Conservation (phyloP, 1,139 yeast species). For the Nakaseomyces nivariensis region DNA sequence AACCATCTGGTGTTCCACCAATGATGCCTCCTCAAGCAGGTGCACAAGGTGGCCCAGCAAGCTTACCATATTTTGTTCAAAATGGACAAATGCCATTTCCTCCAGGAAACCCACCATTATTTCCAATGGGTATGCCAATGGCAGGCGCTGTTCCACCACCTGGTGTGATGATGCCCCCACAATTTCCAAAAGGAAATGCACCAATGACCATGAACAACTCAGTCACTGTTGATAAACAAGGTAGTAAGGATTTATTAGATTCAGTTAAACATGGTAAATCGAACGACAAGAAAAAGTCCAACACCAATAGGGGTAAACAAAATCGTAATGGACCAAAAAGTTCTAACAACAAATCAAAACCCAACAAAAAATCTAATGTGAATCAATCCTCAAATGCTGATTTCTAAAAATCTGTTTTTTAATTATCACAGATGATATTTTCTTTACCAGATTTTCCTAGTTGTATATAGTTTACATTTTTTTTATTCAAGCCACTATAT, state of each 20-base stretch:
- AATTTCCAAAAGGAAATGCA: neutral
- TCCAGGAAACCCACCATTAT: slow-evolving; percentile 16
- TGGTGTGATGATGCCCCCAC: slow-evolving; percentile 13
- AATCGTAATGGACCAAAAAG: neutral
- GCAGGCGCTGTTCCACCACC: slow-evolving; percentile 21
- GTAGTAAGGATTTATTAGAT: slow-evolving; percentile 8
- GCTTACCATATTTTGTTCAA: slow-evolving; percentile 22
- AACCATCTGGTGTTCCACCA: slow-evolving; percentile 8
- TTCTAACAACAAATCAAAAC: neutral
- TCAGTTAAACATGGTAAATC: neutral
- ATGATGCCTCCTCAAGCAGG: slow-evolving; percentile 1
- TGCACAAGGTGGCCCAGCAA: slow-evolving; percentile 9
- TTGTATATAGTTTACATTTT: no score
- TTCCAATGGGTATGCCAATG: slow-evolving; percentile 17
- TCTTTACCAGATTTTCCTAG: no score
- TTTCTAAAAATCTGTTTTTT: no score
- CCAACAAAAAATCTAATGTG: neutral
- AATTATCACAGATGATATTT: neutral
- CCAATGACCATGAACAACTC: neutral
- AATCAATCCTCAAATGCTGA: neutral
- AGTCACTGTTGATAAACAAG: slow-evolving; percentile 10
- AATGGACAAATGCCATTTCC: slow-evolving; percentile 27
- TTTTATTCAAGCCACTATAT: no score
- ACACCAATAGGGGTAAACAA: neutral
- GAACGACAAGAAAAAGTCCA: neutral